Evolutionary conservation across 2,329 filamentous ascomycete genomes (phyloP), one percentile per base, ranked within the genome.

Genomic region (Diaporthe longicolla): DNA sequence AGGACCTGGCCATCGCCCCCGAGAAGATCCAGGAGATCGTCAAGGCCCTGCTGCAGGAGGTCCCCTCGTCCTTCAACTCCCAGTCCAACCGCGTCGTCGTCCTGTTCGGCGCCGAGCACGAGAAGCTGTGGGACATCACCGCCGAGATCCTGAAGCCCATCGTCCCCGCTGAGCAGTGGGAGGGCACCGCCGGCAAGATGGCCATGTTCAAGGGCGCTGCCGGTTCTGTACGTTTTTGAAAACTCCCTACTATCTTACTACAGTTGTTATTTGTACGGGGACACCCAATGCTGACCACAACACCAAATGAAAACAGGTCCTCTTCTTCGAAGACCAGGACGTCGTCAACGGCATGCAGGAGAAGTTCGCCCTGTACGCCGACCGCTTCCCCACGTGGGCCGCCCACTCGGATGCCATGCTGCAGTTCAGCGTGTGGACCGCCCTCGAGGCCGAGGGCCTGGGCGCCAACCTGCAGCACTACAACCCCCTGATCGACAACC

Each of bases 381-480:
- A 96, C 82, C 91, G 92, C 79, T 97, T 98, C 88, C 91, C 91
- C 75, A 81, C 82, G 78, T 98, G 94, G 94, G 91, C 91, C 73
- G 86, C 89, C 76, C 94, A 98, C 85, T 91, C 92, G 76, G 89
- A 89, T 82, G 95, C 89, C 83, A 98, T 98, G 91, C 90, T 94
- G 80, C 94, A 98, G 87, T 93, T 90, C 84, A 87, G 91, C 77
- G 82, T 95, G 78, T 98, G 95, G 95, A 92, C 92, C 24, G 93
- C 92, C 5, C 90, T 98, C 73, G 93, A 95, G 85, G 88, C 92
- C 75, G 94, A 97, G 82, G 95, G 95, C 40, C 90, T 97, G 73
- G 95, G 95, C 77, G 93, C 93, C 82, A 97, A 95, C 88, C 89
- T 98, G 70, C 95, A 98, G 88, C 95, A 98, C 87, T 97, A 97